Conservation (phyloP, 2,329 filamentous ascomycete genomes). For the Thielaviopsis ethacetica region DNA sequence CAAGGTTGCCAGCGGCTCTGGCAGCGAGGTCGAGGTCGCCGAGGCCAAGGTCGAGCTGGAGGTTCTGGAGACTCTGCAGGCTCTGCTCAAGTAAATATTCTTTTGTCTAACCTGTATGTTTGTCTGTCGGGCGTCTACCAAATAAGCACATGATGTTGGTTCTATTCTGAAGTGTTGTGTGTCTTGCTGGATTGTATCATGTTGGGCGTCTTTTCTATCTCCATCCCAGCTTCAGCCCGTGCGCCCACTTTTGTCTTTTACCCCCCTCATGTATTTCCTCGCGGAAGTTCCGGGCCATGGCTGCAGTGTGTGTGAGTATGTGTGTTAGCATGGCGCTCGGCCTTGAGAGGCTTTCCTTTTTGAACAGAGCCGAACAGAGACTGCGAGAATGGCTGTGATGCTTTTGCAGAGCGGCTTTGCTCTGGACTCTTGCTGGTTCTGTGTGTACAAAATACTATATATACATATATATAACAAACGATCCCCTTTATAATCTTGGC, state of each 20-base stretch:
- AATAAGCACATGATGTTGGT: neutral
- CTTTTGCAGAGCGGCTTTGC: neutral
- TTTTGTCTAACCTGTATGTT: neutral
- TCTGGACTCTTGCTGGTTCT: neutral
- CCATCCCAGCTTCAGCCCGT: too few species aligned
- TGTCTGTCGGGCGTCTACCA: neutral
- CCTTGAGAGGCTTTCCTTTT: too few species aligned
- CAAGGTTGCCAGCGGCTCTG: conserved; percentile 79
- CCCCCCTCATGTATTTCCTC: too few species aligned
- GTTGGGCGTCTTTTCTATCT: neutral
- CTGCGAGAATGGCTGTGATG: too few species aligned
- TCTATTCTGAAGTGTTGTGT: neutral
- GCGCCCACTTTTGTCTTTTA: too few species aligned
- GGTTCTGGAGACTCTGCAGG: conserved; percentile 20
- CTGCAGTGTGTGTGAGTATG: too few species aligned
- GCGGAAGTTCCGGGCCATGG: too few species aligned
- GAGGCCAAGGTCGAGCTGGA: conserved; percentile 99
- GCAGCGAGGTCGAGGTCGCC: conserved; percentile 92
- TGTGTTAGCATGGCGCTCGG: too few species aligned
- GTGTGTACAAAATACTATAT: conserved; percentile 8
- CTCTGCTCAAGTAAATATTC: conserved; percentile 12
- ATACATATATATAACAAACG: conserved; percentile 1
- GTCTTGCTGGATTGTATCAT: neutral
- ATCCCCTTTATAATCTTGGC: neutral
- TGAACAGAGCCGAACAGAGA: too few species aligned